A percentile compares a stretch with the other conserved stretches of the same genome.
These are phyloP conservation scores for Leccinum uliginosum DNA, from an alignment of 768 basidiomycete species.

Conservation along the genomic window DNA sequence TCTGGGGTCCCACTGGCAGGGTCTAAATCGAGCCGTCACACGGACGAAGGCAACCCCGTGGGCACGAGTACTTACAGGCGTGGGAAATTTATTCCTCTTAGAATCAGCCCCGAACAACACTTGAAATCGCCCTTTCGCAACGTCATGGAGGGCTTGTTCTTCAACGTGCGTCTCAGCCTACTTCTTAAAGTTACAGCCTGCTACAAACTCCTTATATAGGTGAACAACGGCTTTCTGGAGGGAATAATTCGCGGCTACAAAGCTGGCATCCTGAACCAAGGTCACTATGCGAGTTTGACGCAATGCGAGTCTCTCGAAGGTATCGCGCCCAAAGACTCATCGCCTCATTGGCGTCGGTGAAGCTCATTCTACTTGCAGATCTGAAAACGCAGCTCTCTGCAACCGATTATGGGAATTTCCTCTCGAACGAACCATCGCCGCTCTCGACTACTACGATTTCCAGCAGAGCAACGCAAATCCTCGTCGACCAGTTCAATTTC, in stretches of 20 bases:
- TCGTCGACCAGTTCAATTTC: slow-evolving; percentile 98
- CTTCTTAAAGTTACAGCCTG: not conserved
- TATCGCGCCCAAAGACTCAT: slow-evolving; percentile 28
- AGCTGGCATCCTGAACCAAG: slow-evolving; percentile 83
- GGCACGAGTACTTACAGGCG: not conserved
- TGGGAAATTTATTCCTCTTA: slow-evolving; percentile 21
- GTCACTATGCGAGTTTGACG: slow-evolving; percentile 87
- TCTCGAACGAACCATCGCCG: slow-evolving; percentile 92
- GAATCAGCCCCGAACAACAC: not conserved
- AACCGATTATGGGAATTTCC: slow-evolving; percentile 98
- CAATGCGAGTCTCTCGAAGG: slow-evolving; percentile 99
- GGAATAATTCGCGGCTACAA: slow-evolving; percentile 90
- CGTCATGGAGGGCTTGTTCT: slow-evolving; percentile 82
- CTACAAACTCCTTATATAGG: slow-evolving; percentile 41
- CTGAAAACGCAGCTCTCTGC: slow-evolving; percentile 92
- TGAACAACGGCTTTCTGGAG: slow-evolving; percentile 71
- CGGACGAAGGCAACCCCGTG: not conserved
- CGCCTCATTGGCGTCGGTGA: not conserved
- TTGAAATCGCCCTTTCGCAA: not conserved
- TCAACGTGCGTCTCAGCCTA: slow-evolving; percentile 57
- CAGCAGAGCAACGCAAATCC: slow-evolving; percentile 92
- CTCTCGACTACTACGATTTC: slow-evolving; percentile 92
- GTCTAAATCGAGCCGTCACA: not conserved
- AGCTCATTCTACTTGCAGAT: slow-evolving; percentile 48
- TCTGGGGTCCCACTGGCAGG: not conserved